phyloP scores from a whole-genome alignment of 441 rosid genomes.

The Gossypium trilobum region DNA sequence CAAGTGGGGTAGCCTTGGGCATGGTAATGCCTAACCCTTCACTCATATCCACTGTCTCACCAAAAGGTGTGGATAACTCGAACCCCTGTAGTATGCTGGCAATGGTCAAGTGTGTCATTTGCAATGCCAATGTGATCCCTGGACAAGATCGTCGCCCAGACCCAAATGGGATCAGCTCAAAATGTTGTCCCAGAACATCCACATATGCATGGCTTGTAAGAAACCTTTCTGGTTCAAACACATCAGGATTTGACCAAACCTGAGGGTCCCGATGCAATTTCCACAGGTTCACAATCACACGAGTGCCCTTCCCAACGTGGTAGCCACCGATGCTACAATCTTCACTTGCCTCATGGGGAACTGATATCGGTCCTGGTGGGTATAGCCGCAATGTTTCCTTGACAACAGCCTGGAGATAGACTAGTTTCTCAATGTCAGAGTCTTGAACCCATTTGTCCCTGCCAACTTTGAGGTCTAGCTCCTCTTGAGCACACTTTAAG shows the following conservation, averaged over 20 bases:
- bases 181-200: constrained; percentile 30
- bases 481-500: constrained; percentile 18
- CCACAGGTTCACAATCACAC: constrained; percentile 24
- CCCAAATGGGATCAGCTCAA: constrained; percentile 38
- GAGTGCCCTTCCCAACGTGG: constrained; percentile 18
- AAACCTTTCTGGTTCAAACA: constrained; percentile 43
- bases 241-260: constrained; percentile 26
- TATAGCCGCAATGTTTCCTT: constrained; percentile 23
- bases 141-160: constrained; percentile 41
- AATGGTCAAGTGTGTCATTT: constrained; percentile 24
- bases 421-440: constrained; percentile 16
- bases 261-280: constrained; percentile 35
- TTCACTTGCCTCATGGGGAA: constrained; percentile 17
- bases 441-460: constrained; percentile 21
- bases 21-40: constrained; percentile 35
- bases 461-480: constrained; percentile 22
- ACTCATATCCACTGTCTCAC: constrained; percentile 30
- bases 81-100: constrained; percentile 39
- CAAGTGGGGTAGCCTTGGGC: constrained; percentile 36
- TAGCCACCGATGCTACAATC: constrained; percentile 19
- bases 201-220: constrained; percentile 18
- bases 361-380: constrained; percentile 18
- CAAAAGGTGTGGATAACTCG: constrained; percentile 18
- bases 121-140: constrained; percentile 31
- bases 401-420: constrained; percentile 22